Percentiles rank a stretch among this genome's conserved stretches.
phyloP scores from a whole-genome alignment of 192 early-diverging fungal species.

The Spizellomyces sp. region DNA sequence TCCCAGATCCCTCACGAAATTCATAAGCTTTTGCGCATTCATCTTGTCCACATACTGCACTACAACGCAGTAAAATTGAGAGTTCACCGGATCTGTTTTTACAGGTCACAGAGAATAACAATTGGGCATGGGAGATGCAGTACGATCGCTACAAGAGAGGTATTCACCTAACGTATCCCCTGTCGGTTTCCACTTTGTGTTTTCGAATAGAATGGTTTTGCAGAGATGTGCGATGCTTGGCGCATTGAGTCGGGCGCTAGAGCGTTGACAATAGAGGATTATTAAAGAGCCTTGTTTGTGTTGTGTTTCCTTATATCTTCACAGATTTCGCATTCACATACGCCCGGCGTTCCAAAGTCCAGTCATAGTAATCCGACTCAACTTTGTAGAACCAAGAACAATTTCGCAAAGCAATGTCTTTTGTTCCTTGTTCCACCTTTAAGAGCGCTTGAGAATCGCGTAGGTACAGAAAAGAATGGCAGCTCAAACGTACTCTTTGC shows the following conservation, averaged over 20 bases:
- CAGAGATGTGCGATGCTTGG: slow-evolving; percentile 82
- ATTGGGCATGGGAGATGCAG: not conserved
- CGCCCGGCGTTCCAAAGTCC: slow-evolving; percentile 74
- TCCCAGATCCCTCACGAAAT: slow-evolving; percentile 61
- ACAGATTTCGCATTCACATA: slow-evolving; percentile 35
- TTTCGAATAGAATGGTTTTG: slow-evolving; percentile 88
- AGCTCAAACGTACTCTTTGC: not conserved
- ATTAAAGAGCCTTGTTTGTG: not conserved
- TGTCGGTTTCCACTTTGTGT: slow-evolving; percentile 71
- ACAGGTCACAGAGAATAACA: not conserved
- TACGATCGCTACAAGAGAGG: not conserved
- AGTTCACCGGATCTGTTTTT: slow-evolving; percentile 51
- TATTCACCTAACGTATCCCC: slow-evolving; percentile 35
- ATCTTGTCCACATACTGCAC: slow-evolving; percentile 62
- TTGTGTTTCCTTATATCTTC: slow-evolving; percentile 10
- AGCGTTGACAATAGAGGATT: not conserved
- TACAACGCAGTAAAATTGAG: slow-evolving; percentile 68
- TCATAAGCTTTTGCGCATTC: slow-evolving; percentile 64
- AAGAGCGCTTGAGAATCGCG: not conserved
- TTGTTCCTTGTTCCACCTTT: slow-evolving; percentile 23
- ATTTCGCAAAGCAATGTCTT: slow-evolving; percentile 11
- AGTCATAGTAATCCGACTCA: slow-evolving; percentile 73
- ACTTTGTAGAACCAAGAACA: slow-evolving; percentile 70
- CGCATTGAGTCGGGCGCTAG: slow-evolving; percentile 57
- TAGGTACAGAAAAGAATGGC: not conserved